Evolutionary conservation across 2,329 filamentous ascomycete species (phyloP), one percentile per base, ranked within the genome.

Genomic region (Huntiella savannae): DNA sequence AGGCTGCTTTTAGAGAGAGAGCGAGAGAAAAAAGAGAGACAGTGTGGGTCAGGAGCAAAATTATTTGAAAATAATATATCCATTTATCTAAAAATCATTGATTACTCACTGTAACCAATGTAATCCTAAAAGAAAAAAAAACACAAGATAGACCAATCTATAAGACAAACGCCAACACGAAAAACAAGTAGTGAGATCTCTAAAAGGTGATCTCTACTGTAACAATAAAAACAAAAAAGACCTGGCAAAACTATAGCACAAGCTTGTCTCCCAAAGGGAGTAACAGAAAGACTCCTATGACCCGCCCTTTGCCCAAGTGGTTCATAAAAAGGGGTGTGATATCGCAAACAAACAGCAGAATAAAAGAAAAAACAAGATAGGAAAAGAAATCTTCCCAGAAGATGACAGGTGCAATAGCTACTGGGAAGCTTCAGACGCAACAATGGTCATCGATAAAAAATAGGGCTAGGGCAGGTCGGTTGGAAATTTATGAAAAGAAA

Each of bases 401-500:
- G 39, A 37, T 42, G 45, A 40, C 16, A 41, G 33, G 41, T 40
- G 33, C 45, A 33, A 22, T 41, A 17, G 37, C 45, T 47, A 47
- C 45, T 47, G 45, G 45, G 45, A 47, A 47, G 37, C 39, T n/a
- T 32, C 8, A 11, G 15, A 33, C 35, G 51, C 49, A 28, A 28
- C 22, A 28, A 28, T 28, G 22, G 22, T 28, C 22, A 28, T 28
- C 22, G 22, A 28, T 28, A 7, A 28, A 7, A 28, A 28, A 28
- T 28, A 28, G 22, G 22, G 22, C 22, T 10, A 28, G 22, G 22
- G 22, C 22, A 10, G 22, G 22, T 28, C 22, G 6, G 22, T 3
- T 8, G 22, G 22, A 28, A 40, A 40, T 17, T 12, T 12, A 40
- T 17, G 13, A 58, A 62, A 59, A 57, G 57, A 38, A 52, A 53